Conservation (phyloP, 352 stramenopile genomes). For the Elongisporangium prolatum region DNA sequence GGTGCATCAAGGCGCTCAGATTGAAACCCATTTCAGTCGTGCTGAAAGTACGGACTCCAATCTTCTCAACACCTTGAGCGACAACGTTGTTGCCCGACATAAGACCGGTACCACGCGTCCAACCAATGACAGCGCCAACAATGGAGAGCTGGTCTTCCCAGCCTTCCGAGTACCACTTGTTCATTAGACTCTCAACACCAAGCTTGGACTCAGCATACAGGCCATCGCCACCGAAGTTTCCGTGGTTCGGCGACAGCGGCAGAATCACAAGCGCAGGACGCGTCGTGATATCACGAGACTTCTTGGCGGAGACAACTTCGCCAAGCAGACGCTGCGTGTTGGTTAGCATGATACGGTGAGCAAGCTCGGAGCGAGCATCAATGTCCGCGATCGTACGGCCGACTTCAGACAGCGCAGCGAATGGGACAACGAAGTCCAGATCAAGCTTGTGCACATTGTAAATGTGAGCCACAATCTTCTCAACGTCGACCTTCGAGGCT, state of each 20-base stretch:
- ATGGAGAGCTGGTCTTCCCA: slow-evolving; percentile 86
- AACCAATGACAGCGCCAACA: slow-evolving; percentile 83
- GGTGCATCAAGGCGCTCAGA: slow-evolving; percentile 78
- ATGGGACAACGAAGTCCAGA: slow-evolving; percentile 86
- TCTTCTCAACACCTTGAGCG: slow-evolving; percentile 69
- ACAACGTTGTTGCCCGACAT: slow-evolving; percentile 90
- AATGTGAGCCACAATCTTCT: slow-evolving; percentile 71
- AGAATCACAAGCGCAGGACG: slow-evolving; percentile 75
- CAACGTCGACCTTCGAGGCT: slow-evolving; percentile 73
- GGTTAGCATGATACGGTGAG: slow-evolving; percentile 87
- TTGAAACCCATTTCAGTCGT: slow-evolving; percentile 89
- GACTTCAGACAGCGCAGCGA: slow-evolving; percentile 77
- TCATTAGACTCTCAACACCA: slow-evolving; percentile 79
- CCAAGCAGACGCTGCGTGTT: slow-evolving; percentile 83
- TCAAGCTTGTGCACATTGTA: slow-evolving; percentile 81
- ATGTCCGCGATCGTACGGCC: slow-evolving; percentile 79
- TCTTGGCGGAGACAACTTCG: slow-evolving; percentile 73
- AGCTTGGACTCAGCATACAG: slow-evolving; percentile 89
- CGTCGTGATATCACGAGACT: slow-evolving; percentile 57
- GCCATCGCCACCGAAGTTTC: slow-evolving; percentile 81
- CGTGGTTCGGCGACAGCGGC: slow-evolving; percentile 84
- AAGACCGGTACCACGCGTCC: slow-evolving; percentile 81
- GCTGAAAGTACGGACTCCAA: slow-evolving; percentile 83
- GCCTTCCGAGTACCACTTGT: slow-evolving; percentile 84
- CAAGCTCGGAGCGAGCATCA: slow-evolving; percentile 69